Conservation (phyloP, 768 basidiomycete species). For the Lanmaoa rubissima region DNA sequence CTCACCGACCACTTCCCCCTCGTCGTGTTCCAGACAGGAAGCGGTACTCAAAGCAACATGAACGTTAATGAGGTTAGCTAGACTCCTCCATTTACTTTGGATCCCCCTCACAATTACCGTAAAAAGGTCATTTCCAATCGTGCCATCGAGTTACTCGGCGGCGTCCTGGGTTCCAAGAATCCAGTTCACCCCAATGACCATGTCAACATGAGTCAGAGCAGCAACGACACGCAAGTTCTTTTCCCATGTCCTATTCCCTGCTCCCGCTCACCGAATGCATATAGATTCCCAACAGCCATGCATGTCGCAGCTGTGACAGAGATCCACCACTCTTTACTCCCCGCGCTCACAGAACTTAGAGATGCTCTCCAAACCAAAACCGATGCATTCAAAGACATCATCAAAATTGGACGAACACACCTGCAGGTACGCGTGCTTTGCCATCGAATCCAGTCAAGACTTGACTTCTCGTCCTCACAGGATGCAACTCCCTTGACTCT, state of each 20-base stretch:
- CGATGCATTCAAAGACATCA: slow-evolving; percentile 82
- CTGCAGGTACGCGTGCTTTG: slow-evolving; percentile 54
- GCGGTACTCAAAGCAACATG: slow-evolving; percentile 99
- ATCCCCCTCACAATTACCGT: background rate
- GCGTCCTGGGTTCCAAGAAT: slow-evolving; percentile 91
- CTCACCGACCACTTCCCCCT: slow-evolving; percentile 95
- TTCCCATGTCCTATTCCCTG: background rate
- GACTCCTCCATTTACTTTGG: background rate
- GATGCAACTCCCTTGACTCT: slow-evolving; percentile 97
- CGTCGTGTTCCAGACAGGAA: slow-evolving; percentile 99
- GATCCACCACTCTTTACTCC: slow-evolving; percentile 73
- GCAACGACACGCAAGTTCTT: slow-evolving; percentile 87
- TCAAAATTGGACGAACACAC: slow-evolving; percentile 98
- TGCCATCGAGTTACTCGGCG: slow-evolving; percentile 95
- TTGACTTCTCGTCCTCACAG: slow-evolving; percentile 37
- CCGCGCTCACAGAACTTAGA: slow-evolving; percentile 80
- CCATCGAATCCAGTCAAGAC: background rate
- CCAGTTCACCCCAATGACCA: slow-evolving; percentile 99
- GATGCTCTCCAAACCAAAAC: slow-evolving; percentile 83
- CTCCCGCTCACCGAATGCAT: background rate
- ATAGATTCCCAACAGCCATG: slow-evolving; percentile 98
- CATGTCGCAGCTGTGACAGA: slow-evolving; percentile 95
- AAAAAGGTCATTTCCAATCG: slow-evolving; percentile 93
- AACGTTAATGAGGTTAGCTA: slow-evolving; percentile 86
- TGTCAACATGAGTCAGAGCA: slow-evolving; percentile 98